Evolutionary conservation across 768 basidiomycete genomes (phyloP).

Genomic region (Russula compacta): DNA sequence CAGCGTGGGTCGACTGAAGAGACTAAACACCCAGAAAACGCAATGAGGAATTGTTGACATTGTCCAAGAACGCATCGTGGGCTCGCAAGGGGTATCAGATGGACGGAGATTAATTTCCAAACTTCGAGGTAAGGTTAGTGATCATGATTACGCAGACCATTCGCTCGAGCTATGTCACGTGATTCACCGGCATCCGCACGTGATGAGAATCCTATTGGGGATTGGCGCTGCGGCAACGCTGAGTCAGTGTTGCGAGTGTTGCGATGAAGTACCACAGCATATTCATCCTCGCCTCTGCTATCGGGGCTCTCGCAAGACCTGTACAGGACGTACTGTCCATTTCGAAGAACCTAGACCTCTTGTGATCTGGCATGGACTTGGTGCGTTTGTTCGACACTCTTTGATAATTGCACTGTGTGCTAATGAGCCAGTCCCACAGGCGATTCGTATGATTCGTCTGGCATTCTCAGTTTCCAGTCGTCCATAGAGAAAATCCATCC

Average conservation of each 20-base stretch:
- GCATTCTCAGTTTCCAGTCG: conserved; percentile 57
- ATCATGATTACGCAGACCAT: no score
- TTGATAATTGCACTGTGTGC: not conserved
- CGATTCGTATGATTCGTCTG: conserved; percentile 67
- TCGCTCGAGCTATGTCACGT: no score
- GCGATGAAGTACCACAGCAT: conserved; percentile 4
- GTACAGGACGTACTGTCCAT: conserved; percentile 3
- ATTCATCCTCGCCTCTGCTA: not conserved
- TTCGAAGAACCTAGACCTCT: conserved; percentile 37
- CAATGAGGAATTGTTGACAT: no score
- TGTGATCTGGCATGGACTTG: conserved; percentile 72
- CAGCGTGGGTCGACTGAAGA: no score
- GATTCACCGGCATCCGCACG: no score
- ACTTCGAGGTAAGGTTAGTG: no score
- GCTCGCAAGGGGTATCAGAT: no score
- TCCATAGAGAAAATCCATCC: conserved; percentile 55
- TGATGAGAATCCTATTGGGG: no score
- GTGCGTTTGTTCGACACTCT: conserved; percentile 22
- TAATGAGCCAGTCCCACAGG: conserved; percentile 30
- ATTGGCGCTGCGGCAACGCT: no score
- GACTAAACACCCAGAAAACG: no score
- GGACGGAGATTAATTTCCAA: no score
- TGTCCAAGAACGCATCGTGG: no score
- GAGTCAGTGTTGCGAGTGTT: not conserved
- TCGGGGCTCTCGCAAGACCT: conserved; percentile 1